These are phyloP conservation scores for Aspergillus brunneoviolaceus DNA, from an alignment of 2,329 filamentous ascomycete species.

Conservation along the genomic window DNA sequence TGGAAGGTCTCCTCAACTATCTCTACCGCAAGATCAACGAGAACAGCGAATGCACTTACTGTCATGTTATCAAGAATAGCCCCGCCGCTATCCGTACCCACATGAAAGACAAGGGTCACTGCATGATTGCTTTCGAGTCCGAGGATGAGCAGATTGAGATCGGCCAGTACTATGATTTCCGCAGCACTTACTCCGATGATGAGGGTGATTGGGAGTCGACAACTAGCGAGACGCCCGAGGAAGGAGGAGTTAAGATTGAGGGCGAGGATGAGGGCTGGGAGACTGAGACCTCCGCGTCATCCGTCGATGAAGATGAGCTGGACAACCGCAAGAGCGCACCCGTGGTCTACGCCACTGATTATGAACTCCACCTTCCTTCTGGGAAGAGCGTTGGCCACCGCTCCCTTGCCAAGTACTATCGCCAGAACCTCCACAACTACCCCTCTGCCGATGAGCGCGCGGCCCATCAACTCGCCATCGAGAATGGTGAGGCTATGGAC, in stretches of 20 bases:
- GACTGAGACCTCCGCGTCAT: slow-evolving; percentile 88
- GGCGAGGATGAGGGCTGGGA: slow-evolving; percentile 77
- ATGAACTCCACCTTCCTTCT: slow-evolving; percentile 87
- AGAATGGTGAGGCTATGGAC: slow-evolving; percentile 48
- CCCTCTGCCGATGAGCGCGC: slow-evolving; percentile 75
- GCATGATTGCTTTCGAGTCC: slow-evolving; percentile 88
- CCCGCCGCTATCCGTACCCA: slow-evolving; percentile 85
- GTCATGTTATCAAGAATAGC: slow-evolving; percentile 77
- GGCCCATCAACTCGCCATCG: slow-evolving; percentile 62
- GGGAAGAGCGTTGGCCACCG: slow-evolving; percentile 88
- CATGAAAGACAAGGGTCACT: slow-evolving; percentile 96
- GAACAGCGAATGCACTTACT: slow-evolving; percentile 82
- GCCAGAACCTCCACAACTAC: slow-evolving; percentile 86
- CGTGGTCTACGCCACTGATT: slow-evolving; percentile 87
- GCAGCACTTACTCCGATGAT: slow-evolving; percentile 87
- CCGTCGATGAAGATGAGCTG: slow-evolving; percentile 78
- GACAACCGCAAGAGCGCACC: slow-evolving; percentile 72
- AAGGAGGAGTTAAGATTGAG: slow-evolving; percentile 64
- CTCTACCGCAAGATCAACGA: slow-evolving; percentile 78
- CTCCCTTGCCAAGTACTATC: slow-evolving; percentile 81
- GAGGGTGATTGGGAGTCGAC: slow-evolving; percentile 61
- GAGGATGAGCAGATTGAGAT: slow-evolving; percentile 91
- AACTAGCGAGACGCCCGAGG: slow-evolving; percentile 32
- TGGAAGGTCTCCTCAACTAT: slow-evolving; percentile 76
- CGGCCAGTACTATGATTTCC: slow-evolving; percentile 96